Percentiles rank a stretch among this genome's conserved stretches.
These are phyloP conservation scores for Rhypophila decipiens DNA, from an alignment of 495 filamentous ascomycete species.

Conservation along the genomic window DNA sequence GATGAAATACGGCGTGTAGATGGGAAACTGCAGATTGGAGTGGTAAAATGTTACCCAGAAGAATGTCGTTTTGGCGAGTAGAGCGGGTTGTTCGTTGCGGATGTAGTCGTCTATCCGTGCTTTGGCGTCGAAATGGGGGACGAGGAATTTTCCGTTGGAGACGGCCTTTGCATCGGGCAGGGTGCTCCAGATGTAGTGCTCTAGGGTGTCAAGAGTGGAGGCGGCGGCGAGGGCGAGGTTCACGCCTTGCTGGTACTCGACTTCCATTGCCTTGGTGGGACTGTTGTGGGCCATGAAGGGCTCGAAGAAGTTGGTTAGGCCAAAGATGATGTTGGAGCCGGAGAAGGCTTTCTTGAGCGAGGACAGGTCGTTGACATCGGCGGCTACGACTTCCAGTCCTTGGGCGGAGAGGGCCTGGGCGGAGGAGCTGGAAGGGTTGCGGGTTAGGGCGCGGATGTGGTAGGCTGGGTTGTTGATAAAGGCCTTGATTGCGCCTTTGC, in stretches of 20 bases:
- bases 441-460: slow-evolving; percentile 51
- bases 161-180: slow-evolving; percentile 21
- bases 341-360: slow-evolving; percentile 45
- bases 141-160: slow-evolving; percentile 19
- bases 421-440: slow-evolving; percentile 40
- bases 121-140: slow-evolving; percentile 39
- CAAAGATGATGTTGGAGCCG: slow-evolving; percentile 51
- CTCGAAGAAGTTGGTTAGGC: slow-evolving; percentile 53
- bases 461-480: slow-evolving; percentile 50
- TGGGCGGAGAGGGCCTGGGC: slow-evolving; percentile 35
- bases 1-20: slow-evolving; percentile 27
- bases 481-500: slow-evolving; percentile 47
- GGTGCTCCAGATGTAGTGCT: slow-evolving; percentile 49
- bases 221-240: slow-evolving; percentile 50
- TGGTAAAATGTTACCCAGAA: slow-evolving; percentile 33
- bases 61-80: slow-evolving; percentile 34
- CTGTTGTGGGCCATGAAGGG: slow-evolving; percentile 25
- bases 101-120: slow-evolving; percentile 32
- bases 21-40: slow-evolving; percentile 22
- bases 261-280: slow-evolving; percentile 31
- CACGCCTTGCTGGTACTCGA: slow-evolving; percentile 52
- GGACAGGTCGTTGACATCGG: slow-evolving; percentile 43
- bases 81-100: slow-evolving; percentile 12
- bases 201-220: slow-evolving; percentile 26
- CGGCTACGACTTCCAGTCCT: slow-evolving; percentile 41